Conservation (phyloP, 352 stramenopile genomes). For the Salisapilia sapeloensis region DNA sequence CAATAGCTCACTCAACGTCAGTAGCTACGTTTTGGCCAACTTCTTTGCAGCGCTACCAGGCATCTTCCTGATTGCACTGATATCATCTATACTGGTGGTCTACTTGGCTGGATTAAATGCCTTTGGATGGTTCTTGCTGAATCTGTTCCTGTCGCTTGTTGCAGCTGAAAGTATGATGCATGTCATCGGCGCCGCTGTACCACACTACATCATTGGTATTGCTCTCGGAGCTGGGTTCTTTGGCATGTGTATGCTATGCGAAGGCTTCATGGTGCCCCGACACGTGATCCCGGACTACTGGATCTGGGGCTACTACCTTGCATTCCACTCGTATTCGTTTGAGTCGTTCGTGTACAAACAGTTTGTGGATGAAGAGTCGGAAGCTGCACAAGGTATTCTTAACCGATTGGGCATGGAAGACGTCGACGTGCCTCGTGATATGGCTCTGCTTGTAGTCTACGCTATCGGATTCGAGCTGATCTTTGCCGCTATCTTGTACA, state of each 20-base stretch:
- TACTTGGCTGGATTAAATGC: constrained; percentile 14
- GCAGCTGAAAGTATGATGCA: constrained; percentile 26
- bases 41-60: constrained; percentile 25
- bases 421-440: constrained; percentile 9
- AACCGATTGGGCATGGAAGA: constrained; percentile 9
- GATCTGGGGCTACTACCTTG: constrained; percentile 36
- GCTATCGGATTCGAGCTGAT: constrained; percentile 10
- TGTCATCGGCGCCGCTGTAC: constrained; percentile 18
- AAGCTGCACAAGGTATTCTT: constrained; percentile 5
- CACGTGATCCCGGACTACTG: constrained; percentile 18
- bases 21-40: constrained; percentile 36
- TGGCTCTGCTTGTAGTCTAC: constrained; percentile 10
- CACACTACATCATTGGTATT: constrained; percentile 42
- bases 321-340: constrained; percentile 44
- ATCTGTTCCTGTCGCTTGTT: constrained; percentile 32
- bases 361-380: constrained; percentile 7
- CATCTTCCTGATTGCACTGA: constrained; percentile 19
- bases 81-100: constrained; percentile 14
- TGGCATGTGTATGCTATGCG: constrained; percentile 33
- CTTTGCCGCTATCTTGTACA: constrained; percentile 29
- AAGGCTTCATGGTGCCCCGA: constrained; percentile 27
- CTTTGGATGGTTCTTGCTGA: constrained; percentile 13
- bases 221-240: constrained; percentile 26
- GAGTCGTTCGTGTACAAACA: constrained; percentile 30
- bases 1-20: constrained; percentile 38